Percentiles rank a stretch among this genome's conserved stretches.
These are phyloP conservation scores for Aspergillus hortae DNA, from an alignment of 2,329 filamentous ascomycete genomes.

Conservation along the genomic window DNA sequence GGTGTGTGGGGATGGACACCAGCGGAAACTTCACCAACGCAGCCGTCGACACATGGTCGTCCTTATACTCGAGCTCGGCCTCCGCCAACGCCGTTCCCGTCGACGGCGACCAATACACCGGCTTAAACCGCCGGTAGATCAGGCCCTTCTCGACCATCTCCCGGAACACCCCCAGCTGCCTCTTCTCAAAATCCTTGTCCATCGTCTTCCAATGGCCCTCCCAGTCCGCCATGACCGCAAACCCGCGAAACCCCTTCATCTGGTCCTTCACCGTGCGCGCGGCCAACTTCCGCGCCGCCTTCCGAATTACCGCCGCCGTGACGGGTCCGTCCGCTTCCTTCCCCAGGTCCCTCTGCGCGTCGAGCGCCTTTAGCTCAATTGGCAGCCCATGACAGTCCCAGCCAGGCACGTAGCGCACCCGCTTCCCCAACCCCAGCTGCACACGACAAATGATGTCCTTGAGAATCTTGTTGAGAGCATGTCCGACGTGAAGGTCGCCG, in stretches of 20 bases:
- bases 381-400: conserved; percentile 98
- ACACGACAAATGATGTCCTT: conserved; percentile 90
- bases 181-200: conserved; percentile 59
- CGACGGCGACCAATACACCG: conserved; percentile 66
- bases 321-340: conserved; percentile 21
- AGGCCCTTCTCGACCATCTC: conserved; percentile 60
- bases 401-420: conserved; percentile 79
- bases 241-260: conserved; percentile 56
- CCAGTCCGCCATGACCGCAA: conserved; percentile 65
- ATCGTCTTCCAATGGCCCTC: conserved; percentile 61
- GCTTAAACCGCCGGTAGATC: conserved; percentile 60
- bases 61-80: conserved; percentile 63
- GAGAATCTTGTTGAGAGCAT: conserved; percentile 93
- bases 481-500: conserved; percentile 83
- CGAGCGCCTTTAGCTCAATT: conserved; percentile 92
- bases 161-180: conserved; percentile 58
- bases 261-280: conserved; percentile 55
- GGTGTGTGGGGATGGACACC: conserved; percentile 40
- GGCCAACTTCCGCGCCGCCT: conserved; percentile 54
- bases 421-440: conserved; percentile 72
- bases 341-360: conserved; percentile 45
- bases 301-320: conserved; percentile 48
- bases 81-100: conserved; percentile 62
- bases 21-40: conserved; percentile 75
- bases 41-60: conserved; percentile 57